These are phyloP conservation scores for Tolypocladium sp. DNA, from an alignment of 2,329 filamentous ascomycete species.

Conservation along the genomic window DNA sequence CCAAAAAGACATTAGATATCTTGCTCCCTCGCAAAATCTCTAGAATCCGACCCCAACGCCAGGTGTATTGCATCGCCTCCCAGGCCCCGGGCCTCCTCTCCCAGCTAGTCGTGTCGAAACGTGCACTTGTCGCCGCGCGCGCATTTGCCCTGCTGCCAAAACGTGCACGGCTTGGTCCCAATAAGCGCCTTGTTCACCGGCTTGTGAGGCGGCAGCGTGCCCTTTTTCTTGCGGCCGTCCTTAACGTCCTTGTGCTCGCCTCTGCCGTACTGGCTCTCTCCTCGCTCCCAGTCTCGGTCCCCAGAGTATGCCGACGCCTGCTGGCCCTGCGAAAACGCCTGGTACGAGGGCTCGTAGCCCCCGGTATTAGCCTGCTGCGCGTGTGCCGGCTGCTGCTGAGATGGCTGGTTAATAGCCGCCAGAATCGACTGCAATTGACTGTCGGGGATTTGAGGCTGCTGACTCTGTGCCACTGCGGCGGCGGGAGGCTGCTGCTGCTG, in stretches of 20 bases:
- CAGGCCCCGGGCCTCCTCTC: background rate
- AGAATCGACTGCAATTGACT: conserved; percentile 34
- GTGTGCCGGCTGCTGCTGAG: conserved; percentile 11
- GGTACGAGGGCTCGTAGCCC: conserved; percentile 27
- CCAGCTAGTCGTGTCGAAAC: conserved; percentile 52
- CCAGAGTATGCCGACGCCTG: conserved; percentile 15
- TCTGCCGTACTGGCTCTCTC: conserved; percentile 19
- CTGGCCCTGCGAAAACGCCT: conserved; percentile 20
- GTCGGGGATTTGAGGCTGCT: conserved; percentile 22
- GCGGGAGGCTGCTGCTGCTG: conserved; percentile 16
- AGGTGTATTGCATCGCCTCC: background rate
- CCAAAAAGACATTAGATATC: background rate
- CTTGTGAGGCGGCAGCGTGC: conserved; percentile 30
- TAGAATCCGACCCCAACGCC: background rate
- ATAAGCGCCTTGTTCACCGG: conserved; percentile 47
- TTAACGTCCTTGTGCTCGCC: conserved; percentile 24
- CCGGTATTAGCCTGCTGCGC: conserved; percentile 10
- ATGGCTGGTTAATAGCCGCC: conserved; percentile 30
- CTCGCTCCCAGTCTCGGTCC: conserved; percentile 25
- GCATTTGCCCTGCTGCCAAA: conserved; percentile 63
- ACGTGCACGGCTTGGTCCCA: conserved; percentile 60
- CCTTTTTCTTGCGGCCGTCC: conserved; percentile 30
- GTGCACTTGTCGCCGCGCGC: conserved; percentile 66
- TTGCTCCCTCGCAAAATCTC: background rate
- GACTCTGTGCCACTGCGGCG: conserved; percentile 6